Evolutionary conservation across 768 basidiomycete genomes (phyloP).

Genomic region (Panus rudis): DNA sequence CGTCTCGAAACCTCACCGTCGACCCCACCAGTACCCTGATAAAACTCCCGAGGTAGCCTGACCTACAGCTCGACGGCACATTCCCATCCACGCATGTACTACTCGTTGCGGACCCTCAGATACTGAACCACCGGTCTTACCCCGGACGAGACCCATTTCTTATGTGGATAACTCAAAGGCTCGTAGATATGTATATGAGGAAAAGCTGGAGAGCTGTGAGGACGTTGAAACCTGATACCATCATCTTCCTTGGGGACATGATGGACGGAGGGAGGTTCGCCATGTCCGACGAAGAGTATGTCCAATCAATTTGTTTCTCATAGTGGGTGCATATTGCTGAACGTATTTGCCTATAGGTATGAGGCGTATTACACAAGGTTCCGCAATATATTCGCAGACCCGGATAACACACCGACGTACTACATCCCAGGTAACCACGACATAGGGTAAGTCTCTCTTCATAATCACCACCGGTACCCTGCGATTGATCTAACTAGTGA

Average conservation of each 20-base stretch:
- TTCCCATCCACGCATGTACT: conserved; percentile 56
- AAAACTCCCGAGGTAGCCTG: no score
- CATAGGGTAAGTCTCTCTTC: conserved; percentile 46
- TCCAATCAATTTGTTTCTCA: conserved; percentile 11
- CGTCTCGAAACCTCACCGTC: no score
- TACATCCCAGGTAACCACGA: conserved; percentile 92
- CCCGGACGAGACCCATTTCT: conserved; percentile 48
- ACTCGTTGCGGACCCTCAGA: conserved; percentile 85
- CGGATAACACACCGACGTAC: conserved; percentile 43
- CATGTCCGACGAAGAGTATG: conserved; percentile 66
- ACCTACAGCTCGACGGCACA: no score
- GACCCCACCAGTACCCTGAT: no score
- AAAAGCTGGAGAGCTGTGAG: conserved; percentile 76
- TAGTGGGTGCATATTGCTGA: conserved; percentile 3
- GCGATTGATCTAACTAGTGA: conserved; percentile 6
- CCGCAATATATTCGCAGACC: conserved; percentile 56
- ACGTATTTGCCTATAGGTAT: conserved; percentile 51
- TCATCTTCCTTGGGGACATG: conserved; percentile 89
- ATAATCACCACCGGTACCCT: conserved; percentile 3
- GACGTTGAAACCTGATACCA: conserved; percentile 54
- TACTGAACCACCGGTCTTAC: conserved; percentile 72
- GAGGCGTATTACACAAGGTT: conserved; percentile 62
- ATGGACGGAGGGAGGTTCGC: conserved; percentile 74
- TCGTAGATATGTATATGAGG: conserved; percentile 78
- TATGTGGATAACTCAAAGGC: conserved; percentile 50